phyloP scores from a whole-genome alignment of 2,329 filamentous ascomycete genomes.

The Hyphodiscus sp. region DNA sequence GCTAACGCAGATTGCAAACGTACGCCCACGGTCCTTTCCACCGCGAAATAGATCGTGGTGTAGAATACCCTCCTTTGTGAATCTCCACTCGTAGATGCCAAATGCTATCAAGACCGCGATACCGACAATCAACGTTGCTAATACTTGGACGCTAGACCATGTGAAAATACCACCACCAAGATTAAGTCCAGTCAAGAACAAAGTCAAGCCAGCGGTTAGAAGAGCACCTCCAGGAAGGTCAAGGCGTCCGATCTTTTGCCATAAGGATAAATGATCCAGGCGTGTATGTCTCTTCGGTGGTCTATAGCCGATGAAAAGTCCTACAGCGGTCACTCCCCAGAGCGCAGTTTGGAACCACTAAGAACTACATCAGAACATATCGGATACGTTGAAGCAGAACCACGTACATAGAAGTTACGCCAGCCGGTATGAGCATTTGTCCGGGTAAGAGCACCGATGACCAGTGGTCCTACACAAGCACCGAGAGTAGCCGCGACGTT shows the following conservation, averaged over 20 bases:
- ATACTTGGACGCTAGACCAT: background rate
- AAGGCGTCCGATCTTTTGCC: background rate
- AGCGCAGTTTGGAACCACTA: conserved; percentile 1
- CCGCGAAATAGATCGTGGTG: background rate
- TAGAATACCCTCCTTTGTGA: conserved; percentile 1
- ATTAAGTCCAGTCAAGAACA: conserved; percentile 4
- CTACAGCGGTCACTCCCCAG: conserved; percentile 4
- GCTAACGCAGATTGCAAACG: conserved; percentile 5
- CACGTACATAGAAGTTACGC: no score
- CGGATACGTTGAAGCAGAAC: no score
- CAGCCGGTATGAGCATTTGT: background rate
- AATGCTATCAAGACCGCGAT: no score
- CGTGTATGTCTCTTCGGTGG: conserved; percentile 8
- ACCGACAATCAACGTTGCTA: background rate
- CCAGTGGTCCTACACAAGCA: conserved; percentile 3
- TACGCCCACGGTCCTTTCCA: conserved; percentile 3
- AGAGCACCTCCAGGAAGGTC: conserved; percentile 5
- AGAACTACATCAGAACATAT: no score
- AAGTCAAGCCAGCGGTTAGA: conserved; percentile 3
- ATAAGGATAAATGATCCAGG: conserved; percentile 5
- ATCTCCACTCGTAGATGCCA: conserved; percentile 1
- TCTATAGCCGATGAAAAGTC: conserved; percentile 6
- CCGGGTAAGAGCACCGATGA: conserved; percentile 5
- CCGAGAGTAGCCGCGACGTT: conserved; percentile 4
- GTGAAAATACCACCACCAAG: conserved; percentile 3